Conservation (phyloP, 768 basidiomycete species). For the Omphalotus guepiniiformis region DNA sequence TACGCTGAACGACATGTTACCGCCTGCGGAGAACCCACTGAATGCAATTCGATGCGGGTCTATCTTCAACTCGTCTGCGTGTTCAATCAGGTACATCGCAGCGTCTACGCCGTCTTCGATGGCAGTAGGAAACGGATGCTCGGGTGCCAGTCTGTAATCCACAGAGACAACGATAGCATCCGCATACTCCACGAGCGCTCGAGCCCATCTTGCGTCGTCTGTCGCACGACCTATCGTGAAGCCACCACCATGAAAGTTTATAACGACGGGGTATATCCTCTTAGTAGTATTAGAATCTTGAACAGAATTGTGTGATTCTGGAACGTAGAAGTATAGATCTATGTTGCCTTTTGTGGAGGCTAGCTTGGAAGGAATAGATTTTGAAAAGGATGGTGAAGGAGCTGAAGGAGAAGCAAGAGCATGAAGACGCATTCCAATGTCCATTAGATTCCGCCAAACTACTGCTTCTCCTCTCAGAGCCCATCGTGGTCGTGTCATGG, state of each 20-base stretch:
- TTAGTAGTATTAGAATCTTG: not conserved
- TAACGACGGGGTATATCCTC: not conserved
- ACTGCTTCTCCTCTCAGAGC: slow-evolving; percentile 7
- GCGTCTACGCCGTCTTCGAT: slow-evolving; percentile 26
- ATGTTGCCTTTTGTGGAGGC: not conserved
- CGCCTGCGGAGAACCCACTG: slow-evolving; percentile 8
- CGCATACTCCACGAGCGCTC: slow-evolving; percentile 5
- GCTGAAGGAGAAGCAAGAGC: slow-evolving; percentile 3
- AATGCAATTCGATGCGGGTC: slow-evolving; percentile 8
- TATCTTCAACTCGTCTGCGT: slow-evolving; percentile 5
- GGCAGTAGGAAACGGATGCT: slow-evolving; percentile 28
- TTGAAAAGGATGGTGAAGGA: slow-evolving; percentile 3
- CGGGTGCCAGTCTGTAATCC: slow-evolving; percentile 31
- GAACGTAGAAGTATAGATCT: slow-evolving; percentile 6
- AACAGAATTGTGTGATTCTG: not conserved
- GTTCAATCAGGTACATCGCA: slow-evolving; percentile 6
- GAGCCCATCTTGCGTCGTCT: slow-evolving; percentile 7
- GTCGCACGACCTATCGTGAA: slow-evolving; percentile 10
- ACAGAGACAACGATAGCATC: slow-evolving; percentile 23
- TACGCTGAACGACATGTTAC: slow-evolving; percentile 8
- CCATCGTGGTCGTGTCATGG: not conserved
- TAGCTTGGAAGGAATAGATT: not conserved
- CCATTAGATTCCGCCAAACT: slow-evolving; percentile 9
- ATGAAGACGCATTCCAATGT: slow-evolving; percentile 9
- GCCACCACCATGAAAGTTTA: slow-evolving; percentile 8